phyloP scores from a whole-genome alignment of 768 basidiomycete genomes.

The Lactarius sp. region DNA sequence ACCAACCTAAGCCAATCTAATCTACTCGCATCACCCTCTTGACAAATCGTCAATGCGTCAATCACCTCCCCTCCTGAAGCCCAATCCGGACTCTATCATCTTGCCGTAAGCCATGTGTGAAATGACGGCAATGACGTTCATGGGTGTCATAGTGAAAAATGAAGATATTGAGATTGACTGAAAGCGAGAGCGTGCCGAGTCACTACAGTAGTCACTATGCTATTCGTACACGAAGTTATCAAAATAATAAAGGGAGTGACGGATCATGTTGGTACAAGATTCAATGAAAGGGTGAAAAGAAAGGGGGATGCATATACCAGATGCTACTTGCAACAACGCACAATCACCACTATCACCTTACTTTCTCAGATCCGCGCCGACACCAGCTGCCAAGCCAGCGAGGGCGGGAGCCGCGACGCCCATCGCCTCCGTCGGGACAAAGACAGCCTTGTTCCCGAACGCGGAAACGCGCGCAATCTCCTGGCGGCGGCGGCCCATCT shows the following conservation, averaged over 20 bases:
- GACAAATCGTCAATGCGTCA: too few species aligned
- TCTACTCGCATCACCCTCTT: too few species aligned
- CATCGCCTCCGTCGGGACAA: constrained; percentile 59
- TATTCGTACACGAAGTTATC: not conserved
- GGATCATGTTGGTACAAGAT: not conserved
- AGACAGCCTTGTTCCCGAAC: constrained; percentile 64
- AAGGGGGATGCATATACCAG: not conserved
- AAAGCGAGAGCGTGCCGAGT: not conserved
- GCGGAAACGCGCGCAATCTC: constrained; percentile 61
- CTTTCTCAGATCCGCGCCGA: constrained; percentile 39
- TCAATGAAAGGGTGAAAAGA: too few species aligned
- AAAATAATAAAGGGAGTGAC: not conserved
- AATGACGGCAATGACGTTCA: too few species aligned
- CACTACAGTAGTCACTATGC: not conserved
- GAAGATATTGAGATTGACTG: not conserved
- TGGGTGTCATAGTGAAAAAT: too few species aligned
- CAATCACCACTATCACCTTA: not conserved
- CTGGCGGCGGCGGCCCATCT: constrained; percentile 67
- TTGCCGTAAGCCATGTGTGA: too few species aligned
- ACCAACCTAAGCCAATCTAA: too few species aligned
- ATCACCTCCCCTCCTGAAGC: too few species aligned
- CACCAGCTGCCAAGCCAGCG: constrained; percentile 62
- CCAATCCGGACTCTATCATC: too few species aligned
- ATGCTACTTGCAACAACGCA: not conserved
- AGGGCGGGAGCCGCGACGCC: constrained; percentile 56